Conservation (phyloP, 2,329 filamentous ascomycete genomes). For the Pseudopithomyces chartarum region DNA sequence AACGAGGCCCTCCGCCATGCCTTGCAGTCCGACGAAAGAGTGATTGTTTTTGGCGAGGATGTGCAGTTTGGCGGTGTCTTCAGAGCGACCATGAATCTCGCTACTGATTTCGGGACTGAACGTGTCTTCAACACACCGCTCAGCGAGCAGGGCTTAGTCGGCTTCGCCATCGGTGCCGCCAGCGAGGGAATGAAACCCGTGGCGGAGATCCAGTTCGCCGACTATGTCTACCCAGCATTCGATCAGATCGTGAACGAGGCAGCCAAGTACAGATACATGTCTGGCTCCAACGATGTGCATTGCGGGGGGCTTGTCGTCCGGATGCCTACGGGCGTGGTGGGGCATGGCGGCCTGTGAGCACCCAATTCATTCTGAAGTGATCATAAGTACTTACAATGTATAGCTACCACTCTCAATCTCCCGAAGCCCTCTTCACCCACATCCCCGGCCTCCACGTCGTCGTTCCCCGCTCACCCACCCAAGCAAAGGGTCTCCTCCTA, state of each 20-base stretch:
- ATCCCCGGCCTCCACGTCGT: conserved; percentile 85
- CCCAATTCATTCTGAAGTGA: not conserved
- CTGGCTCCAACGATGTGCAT: conserved; percentile 57
- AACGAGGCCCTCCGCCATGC: conserved; percentile 87
- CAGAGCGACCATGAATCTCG: conserved; percentile 87
- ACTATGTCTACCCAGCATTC: conserved; percentile 92
- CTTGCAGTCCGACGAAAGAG: conserved; percentile 80
- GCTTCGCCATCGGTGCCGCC: conserved; percentile 88
- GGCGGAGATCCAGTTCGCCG: conserved; percentile 94
- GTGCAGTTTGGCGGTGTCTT: conserved; percentile 98
- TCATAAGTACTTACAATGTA: conserved; percentile 6
- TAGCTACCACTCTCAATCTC: conserved; percentile 84
- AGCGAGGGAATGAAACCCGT: conserved; percentile 91
- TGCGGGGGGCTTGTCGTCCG: conserved; percentile 82
- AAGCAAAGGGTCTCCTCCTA: conserved; percentile 86
- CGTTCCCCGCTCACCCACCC: conserved; percentile 81
- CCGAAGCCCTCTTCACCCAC: conserved; percentile 86
- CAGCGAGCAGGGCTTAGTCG: conserved; percentile 91
- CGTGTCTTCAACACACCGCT: conserved; percentile 96
- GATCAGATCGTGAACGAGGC: conserved; percentile 95
- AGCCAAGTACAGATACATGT: conserved; percentile 82
- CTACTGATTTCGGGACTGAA: conserved; percentile 83
- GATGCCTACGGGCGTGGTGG: conserved; percentile 89
- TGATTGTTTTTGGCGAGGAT: conserved; percentile 93
- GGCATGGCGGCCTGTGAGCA: conserved; percentile 76